Conservation (phyloP, 1,139 yeast genomes). For the Geotrichum candidum region DNA sequence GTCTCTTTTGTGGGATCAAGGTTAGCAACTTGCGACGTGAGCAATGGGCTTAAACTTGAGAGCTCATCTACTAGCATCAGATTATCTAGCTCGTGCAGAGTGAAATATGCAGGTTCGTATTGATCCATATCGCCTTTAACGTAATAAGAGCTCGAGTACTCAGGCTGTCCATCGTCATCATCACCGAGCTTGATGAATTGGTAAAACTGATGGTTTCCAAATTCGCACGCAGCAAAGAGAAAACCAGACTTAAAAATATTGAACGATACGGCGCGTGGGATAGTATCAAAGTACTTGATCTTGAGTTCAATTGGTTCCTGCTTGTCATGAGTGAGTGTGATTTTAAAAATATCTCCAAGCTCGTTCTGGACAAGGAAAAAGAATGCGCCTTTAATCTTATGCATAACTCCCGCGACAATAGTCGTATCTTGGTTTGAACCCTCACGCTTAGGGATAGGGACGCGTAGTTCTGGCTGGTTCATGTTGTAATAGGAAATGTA, state of each 20-base stretch:
- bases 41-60: constrained; percentile 53
- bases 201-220: constrained; percentile 57
- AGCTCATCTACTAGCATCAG: constrained; percentile 52
- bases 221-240: constrained; percentile 59
- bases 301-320: constrained; percentile 35
- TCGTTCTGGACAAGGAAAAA: constrained; percentile 69
- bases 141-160: constrained; percentile 33
- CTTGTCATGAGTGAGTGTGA: constrained; percentile 47
- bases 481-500: constrained; percentile 43
- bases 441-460: constrained; percentile 37
- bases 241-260: constrained; percentile 70
- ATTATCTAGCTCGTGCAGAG: constrained; percentile 43
- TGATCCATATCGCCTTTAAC: constrained; percentile 31
- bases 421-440: constrained; percentile 24
- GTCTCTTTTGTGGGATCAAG: constrained; percentile 31
- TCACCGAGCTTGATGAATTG: constrained; percentile 77
- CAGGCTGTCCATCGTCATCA: constrained; percentile 37
- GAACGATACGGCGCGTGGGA: constrained; percentile 52
- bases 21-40: constrained; percentile 44
- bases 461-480: constrained; percentile 33
- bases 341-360: constrained; percentile 72
- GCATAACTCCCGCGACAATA: constrained; percentile 56
- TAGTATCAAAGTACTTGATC: constrained; percentile 70
- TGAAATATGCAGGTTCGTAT: constrained; percentile 30
- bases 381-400: constrained; percentile 42